Conservation (phyloP, 352 stramenopile species). For the Peronospora belbahrii region DNA sequence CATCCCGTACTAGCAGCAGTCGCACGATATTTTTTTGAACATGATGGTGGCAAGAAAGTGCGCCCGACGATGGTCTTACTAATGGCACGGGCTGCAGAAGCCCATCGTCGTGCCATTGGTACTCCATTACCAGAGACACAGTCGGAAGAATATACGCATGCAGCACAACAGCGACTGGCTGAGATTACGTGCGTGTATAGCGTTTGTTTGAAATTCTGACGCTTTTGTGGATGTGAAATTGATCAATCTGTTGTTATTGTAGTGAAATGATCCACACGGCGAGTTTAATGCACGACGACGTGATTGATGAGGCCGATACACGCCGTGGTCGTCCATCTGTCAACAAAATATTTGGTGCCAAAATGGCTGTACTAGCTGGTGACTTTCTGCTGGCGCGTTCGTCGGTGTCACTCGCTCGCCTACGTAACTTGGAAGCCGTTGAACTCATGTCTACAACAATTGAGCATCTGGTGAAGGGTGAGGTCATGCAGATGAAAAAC, state of each 20-base stretch:
- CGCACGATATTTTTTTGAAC: slow-evolving; percentile 93
- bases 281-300: slow-evolving; percentile 98
- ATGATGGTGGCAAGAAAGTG: slow-evolving; percentile 97
- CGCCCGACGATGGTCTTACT: slow-evolving; percentile 96
- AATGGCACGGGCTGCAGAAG: slow-evolving; percentile 87
- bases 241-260: background rate
- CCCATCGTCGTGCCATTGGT: slow-evolving; percentile 44
- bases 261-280: slow-evolving; percentile 99
- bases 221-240: background rate
- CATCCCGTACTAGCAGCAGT: slow-evolving; percentile 96
- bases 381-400: slow-evolving; percentile 96
- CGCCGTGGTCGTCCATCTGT: slow-evolving; percentile 90
- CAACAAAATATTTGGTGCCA: slow-evolving; percentile 97
- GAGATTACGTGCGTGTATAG: slow-evolving; percentile 75
- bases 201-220: background rate
- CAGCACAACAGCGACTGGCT: slow-evolving; percentile 67
- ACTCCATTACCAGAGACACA: slow-evolving; percentile 40
- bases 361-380: slow-evolving; percentile 96
- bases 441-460: slow-evolving; percentile 98
- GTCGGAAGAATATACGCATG: slow-evolving; percentile 66
- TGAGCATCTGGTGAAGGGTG: slow-evolving; percentile 97
- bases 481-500: slow-evolving; percentile 99
- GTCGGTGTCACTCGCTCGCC: slow-evolving; percentile 90
- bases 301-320: slow-evolving; percentile 97
- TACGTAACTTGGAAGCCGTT: slow-evolving; percentile 93